Base-by-base conservation (phyloP, 257 asterid genomes). In the Paulownia fortunei region DNA sequence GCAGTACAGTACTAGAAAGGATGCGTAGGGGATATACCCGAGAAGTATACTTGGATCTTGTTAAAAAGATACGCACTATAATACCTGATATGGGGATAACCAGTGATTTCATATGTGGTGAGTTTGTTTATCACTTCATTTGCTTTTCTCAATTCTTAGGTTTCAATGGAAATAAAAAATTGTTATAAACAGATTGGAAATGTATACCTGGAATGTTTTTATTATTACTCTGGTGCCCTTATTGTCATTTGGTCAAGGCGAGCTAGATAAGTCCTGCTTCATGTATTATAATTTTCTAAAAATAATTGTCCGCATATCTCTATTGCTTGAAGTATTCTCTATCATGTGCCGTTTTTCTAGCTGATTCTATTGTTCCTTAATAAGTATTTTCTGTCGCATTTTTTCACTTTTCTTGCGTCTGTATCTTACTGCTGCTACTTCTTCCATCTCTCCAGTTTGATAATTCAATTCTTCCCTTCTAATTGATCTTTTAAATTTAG, bases 41-140 rank as follows among this genome's bases (percentile, higher is more conserved):
- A 21, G 95, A 92, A 88, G 94, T 89, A 68, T 96, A 96, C 83
- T 84, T 93, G 60, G 98, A 96, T 62, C 98, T 96, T 76, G 98
- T 96, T 76, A 62, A 80, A 64, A 90, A 93, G 90, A 93, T 93
- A 73, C 86, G 96, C 55, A 64, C 65, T 65, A 85, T 87, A 85
- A 76, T 90, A 82, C 99, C 99, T 54, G 94, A 93, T 76, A 89
- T 92, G 71, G 99, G 98, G 76, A 96, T 96, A 66, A 96, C 92
- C 92, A 93, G 97, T 68, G 98, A 96, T 87, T 96, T 96, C 88
- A 96, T 93, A 67, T 91, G 96, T 46, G 99, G 99, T 95, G 84
- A 87, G 94, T 75, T 79, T 21, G 37, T 65, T 60, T 52, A 5
- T 44, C 52, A 47, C 56, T 78, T 71, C 39, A 41, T 69, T 77